Base-by-base conservation (phyloP, 1,139 yeast genomes). In the Sugiyamaella sp. region DNA sequence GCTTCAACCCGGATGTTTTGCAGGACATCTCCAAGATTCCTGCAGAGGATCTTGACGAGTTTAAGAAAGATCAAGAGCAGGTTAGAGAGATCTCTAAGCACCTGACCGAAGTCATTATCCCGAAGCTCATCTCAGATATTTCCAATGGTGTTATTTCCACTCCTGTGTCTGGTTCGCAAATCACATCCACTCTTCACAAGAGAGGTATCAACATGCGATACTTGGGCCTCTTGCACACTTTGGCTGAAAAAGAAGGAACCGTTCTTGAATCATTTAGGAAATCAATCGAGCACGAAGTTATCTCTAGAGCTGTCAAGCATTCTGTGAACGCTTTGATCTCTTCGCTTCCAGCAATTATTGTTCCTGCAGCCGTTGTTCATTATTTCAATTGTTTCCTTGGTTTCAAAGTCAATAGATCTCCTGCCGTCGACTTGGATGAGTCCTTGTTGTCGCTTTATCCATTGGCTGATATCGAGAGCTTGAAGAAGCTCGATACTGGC, bases 141-240 rank as follows among this genome's bases (percentile, higher is more conserved):
- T 76, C 75, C 39, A 63, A 67, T 3, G 78, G 81, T 17, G 74
- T 76, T 49, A 74, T 79, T 40, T 77, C 85, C 49, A 78, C 84
- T 35, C 96, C 97, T 46, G 76, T 88, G 57, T 96, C 89, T 66
- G 97, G 98, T 58, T 68, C 73, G 3, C 93, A 90, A 63, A 79
- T 93, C 64, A 75, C 89, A 27, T 75, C 77, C 40, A 70, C 79
- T 52, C 72, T 93, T 71, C 99, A 93, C 71, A 80, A 80, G 63
- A 76, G 77, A 51, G 99, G 99, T 76, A 85, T 93, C 67, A 91
- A 89, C 70, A 69, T 91, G 74, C 86, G 99, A 73, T 91, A 93
- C 67, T 77, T 93, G 64, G 97, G 97, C 57, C 73, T 42, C 2
- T 44, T 70, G 2, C 54, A 59, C 41, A 51, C 51, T 1, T 44